phyloP scores from a whole-genome alignment of 2,329 filamentous ascomycete genomes.

The Clathrospora elynae region DNA sequence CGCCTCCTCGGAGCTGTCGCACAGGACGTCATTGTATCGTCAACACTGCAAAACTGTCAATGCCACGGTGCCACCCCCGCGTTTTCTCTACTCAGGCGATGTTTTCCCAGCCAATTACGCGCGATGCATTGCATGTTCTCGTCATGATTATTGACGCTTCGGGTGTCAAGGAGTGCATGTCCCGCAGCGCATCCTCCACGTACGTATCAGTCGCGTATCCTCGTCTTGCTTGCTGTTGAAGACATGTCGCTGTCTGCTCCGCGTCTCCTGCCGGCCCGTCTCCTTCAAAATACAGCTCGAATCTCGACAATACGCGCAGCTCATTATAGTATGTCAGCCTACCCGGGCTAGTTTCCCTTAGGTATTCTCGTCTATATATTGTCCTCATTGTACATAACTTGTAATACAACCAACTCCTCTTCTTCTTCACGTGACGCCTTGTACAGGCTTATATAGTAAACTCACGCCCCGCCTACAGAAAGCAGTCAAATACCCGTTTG shows the following conservation, averaged over 20 bases:
- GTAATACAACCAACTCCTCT: too few relatives aligned
- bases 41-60: constrained; percentile 8
- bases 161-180: constrained; percentile 6
- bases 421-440: too few relatives aligned
- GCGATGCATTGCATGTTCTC: constrained; percentile 9
- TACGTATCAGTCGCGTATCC: constrained; percentile 4
- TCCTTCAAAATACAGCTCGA: constrained; percentile 11
- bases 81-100: not conserved
- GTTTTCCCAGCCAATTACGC: constrained; percentile 12
- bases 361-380: too few relatives aligned
- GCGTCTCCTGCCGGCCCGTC: constrained; percentile 11
- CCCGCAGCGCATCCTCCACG: constrained; percentile 10
- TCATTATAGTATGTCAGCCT: too few relatives aligned
- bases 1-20: constrained; percentile 1
- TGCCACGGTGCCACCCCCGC: not conserved
- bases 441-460: constrained; percentile 2
- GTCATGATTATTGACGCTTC: constrained; percentile 22
- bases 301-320: constrained; percentile 5
- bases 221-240: constrained; percentile 3
- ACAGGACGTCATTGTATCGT: constrained; percentile 15
- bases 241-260: constrained; percentile 24
- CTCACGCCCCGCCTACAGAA: constrained; percentile 3
- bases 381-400: too few relatives aligned
- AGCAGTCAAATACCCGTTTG: not conserved
- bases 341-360: too few relatives aligned